Evolutionary conservation across 2,329 filamentous ascomycete species (phyloP).

Genomic region (Endocalyx cinctus): DNA sequence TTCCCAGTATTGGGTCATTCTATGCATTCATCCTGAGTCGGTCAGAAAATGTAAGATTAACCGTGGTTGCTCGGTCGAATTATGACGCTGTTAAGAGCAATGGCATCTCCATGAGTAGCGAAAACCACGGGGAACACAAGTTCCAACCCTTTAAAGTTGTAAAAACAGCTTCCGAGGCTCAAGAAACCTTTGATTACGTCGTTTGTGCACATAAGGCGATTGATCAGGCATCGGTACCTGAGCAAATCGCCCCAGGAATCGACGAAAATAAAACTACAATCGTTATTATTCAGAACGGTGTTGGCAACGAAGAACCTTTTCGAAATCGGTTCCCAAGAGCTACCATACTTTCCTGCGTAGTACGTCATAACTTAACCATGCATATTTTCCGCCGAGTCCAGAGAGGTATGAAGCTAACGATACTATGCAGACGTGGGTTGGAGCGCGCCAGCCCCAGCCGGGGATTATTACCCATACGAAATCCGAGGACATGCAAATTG

Average conservation of each 20-base stretch:
- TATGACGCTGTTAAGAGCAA: slow-evolving; percentile 48
- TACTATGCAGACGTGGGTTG: slow-evolving; percentile 43
- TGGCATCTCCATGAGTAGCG: slow-evolving; percentile 50
- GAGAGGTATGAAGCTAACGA: background rate
- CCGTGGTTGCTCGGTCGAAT: slow-evolving; percentile 58
- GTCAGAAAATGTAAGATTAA: slow-evolving; percentile 42
- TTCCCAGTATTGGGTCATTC: slow-evolving; percentile 49
- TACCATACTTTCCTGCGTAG: slow-evolving; percentile 52
- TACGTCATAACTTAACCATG: too few species aligned
- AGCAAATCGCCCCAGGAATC: slow-evolving; percentile 29
- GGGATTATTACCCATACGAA: slow-evolving; percentile 46
- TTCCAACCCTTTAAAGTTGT: slow-evolving; percentile 45
- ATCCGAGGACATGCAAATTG: slow-evolving; percentile 51
- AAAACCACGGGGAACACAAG: slow-evolving; percentile 50
- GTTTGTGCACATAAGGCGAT: slow-evolving; percentile 54
- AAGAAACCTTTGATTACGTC: slow-evolving; percentile 48
- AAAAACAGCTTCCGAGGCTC: slow-evolving; percentile 40
- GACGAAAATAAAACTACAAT: slow-evolving; percentile 42
- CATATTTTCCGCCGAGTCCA: too few species aligned
- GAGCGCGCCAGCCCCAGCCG: slow-evolving; percentile 44
- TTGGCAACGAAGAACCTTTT: slow-evolving; percentile 56
- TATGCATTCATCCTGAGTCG: slow-evolving; percentile 50
- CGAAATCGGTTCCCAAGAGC: slow-evolving; percentile 41
- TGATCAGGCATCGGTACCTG: slow-evolving; percentile 32
- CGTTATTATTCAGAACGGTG: slow-evolving; percentile 58